Evolutionary conservation across 169 alveolate species (phyloP), one percentile per base, ranked within the genome.

Genomic region (Perkinsus olseni): DNA sequence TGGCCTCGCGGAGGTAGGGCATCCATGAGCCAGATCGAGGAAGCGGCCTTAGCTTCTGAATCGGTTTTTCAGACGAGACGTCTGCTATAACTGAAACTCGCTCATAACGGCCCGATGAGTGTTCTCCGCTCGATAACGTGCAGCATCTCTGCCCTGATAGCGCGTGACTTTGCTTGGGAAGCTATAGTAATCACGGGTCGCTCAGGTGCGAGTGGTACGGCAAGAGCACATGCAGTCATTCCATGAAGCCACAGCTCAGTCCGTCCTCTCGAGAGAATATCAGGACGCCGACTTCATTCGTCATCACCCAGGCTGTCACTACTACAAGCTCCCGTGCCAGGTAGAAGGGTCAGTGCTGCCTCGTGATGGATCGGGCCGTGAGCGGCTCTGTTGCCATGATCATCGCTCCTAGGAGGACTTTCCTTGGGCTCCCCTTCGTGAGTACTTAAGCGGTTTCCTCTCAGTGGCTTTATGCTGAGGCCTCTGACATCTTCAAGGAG

Each of bases 221-320:
- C 92, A 91, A 48, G 92, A 91, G 92, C 92, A 91, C 74, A 91
- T 91, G 92, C 92, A 91, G 31, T 38, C 62, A 0, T 91, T 91
- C 74, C 92, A 91, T 48, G 74, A 91, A 34, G 92, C 92, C 20
- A 91, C 92, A n/a, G 92, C 92, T 3, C 38, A 38, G 38, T 38
- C 92, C 20, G 92, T 91, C 4, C 92, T 91, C 0, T 91, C 92
- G 74, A 39, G 92, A 39, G 92, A 91, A 34, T 91, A 48, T 38
- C 74, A 91, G 39, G 74, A 91, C 10, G 92, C 62, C 36, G 92
- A 91, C 74, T 91, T 91, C 74, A 20, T 91, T 10, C 92, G 92
- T 21, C 92, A 91, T 34, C 92, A 91, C 37, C 92, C 92, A 28
- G 92, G 92, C 3, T 91, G 92, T 34, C 92, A 91, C 92, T 91